These are phyloP conservation scores for Calonectria honghensis DNA, from an alignment of 2,329 filamentous ascomycete genomes.

Conservation along the genomic window DNA sequence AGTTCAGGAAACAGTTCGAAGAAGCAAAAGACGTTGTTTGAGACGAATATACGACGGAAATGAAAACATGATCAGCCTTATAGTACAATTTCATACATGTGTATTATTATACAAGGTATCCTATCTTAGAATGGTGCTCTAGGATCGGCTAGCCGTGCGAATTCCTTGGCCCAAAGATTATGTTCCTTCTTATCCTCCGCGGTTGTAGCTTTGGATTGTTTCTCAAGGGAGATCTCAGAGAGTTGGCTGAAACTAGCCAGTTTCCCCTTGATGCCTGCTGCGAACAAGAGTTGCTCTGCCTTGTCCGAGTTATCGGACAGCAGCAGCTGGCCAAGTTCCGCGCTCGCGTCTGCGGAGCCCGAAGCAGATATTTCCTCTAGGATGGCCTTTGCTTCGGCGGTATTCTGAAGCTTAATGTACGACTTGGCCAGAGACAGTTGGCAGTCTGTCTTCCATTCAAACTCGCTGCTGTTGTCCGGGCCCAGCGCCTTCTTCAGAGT, in stretches of 20 bases:
- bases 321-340: slow-evolving; percentile 55
- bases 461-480: slow-evolving; percentile 40
- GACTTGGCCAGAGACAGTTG: slow-evolving; percentile 53
- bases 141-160: slow-evolving; percentile 57
- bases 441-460: slow-evolving; percentile 56
- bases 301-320: slow-evolving; percentile 46
- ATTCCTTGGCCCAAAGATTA: slow-evolving; percentile 59
- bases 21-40: slow-evolving; percentile 50
- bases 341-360: slow-evolving; percentile 52
- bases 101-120: background rate
- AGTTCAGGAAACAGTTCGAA: slow-evolving; percentile 49
- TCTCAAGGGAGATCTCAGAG: slow-evolving; percentile 56
- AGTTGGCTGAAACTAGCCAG: slow-evolving; percentile 54
- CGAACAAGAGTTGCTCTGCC: slow-evolving; percentile 54
- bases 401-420: slow-evolving; percentile 48
- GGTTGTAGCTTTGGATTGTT: slow-evolving; percentile 42
- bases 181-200: slow-evolving; percentile 46
- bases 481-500: slow-evolving; percentile 54
- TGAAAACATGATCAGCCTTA: background rate
- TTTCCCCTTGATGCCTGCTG: slow-evolving; percentile 53
- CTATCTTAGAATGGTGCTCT: slow-evolving; percentile 53
- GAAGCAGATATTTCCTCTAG: slow-evolving; percentile 50
- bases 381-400: slow-evolving; percentile 49
- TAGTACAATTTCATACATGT: slow-evolving; percentile 6
- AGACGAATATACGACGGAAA: background rate